Conservation (phyloP, 2,329 filamentous ascomycete species). For the Cadophora malorum region DNA sequence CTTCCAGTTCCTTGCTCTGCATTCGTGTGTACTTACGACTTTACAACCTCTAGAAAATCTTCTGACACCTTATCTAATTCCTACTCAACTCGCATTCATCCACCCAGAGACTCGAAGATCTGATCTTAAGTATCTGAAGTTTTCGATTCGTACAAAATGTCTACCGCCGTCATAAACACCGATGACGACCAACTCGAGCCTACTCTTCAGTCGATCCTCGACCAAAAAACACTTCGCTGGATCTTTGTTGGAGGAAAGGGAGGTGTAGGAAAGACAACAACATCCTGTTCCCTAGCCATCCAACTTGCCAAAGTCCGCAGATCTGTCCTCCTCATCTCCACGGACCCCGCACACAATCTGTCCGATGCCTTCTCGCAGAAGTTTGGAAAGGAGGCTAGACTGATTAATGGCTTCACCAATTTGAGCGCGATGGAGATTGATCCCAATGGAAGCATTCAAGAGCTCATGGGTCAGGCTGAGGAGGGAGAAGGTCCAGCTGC, state of each 20-base stretch:
- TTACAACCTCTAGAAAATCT: background rate
- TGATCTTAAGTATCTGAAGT: background rate
- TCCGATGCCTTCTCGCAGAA: conserved; percentile 98
- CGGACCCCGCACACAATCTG: conserved; percentile 97
- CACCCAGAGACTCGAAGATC: background rate
- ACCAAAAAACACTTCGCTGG: conserved; percentile 95
- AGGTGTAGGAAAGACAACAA: conserved; percentile 99
- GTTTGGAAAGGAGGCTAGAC: conserved; percentile 96
- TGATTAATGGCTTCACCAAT: conserved; percentile 91
- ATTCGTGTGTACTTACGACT: background rate
- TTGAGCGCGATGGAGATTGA: conserved; percentile 99
- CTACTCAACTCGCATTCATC: background rate
- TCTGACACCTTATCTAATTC: no score
- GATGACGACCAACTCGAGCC: conserved; percentile 87
- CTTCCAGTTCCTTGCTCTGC: background rate
- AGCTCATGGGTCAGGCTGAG: conserved; percentile 79
- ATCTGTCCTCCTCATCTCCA: conserved; percentile 96
- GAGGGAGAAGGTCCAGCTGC: conserved; percentile 76
- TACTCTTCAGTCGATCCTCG: conserved; percentile 90
- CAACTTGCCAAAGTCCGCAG: conserved; percentile 95
- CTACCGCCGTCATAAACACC: conserved; percentile 54
- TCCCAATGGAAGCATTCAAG: conserved; percentile 96
- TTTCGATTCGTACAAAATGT: conserved; percentile 44
- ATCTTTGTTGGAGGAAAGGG: conserved; percentile 99
- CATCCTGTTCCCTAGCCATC: conserved; percentile 96